Conservation (phyloP, 2,329 filamentous ascomycete genomes). For the Tolypocladium tropicale region DNA sequence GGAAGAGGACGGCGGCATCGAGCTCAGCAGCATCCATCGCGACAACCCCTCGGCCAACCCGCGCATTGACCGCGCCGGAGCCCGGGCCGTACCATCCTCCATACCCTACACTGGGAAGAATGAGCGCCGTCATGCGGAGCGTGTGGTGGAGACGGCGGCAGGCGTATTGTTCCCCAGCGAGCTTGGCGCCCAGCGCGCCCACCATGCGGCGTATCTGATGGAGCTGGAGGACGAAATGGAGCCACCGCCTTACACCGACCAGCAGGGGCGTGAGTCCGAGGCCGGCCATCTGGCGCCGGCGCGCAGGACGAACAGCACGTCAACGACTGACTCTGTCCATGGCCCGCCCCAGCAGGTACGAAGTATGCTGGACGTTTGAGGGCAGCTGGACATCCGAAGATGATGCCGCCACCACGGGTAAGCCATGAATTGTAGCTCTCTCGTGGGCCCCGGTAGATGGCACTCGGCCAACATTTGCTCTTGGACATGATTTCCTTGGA, state of each 20-base stretch:
- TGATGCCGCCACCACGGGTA: not conserved
- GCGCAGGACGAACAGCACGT: conserved; percentile 33
- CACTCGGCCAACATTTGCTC: not conserved
- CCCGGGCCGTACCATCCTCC: conserved; percentile 14
- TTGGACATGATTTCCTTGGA: not conserved
- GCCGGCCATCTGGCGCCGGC: conserved; percentile 15
- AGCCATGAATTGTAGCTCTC: not conserved
- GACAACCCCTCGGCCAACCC: conserved; percentile 15
- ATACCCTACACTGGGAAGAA: conserved; percentile 29
- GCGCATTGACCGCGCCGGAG: conserved; percentile 19
- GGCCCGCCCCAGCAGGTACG: conserved; percentile 42
- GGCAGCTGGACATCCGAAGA: not conserved
- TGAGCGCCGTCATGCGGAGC: conserved; percentile 33
- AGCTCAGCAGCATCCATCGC: conserved; percentile 23
- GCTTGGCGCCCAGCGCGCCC: conserved; percentile 17
- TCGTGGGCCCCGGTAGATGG: not conserved
- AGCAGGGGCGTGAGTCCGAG: conserved; percentile 13
- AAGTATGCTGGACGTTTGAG: conserved; percentile 48
- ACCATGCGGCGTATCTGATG: conserved; percentile 27
- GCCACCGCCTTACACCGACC: conserved; percentile 28
- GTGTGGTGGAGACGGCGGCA: conserved; percentile 31
- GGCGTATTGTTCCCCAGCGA: conserved; percentile 38
- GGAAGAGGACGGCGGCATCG: conserved; percentile 21
- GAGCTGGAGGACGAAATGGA: conserved; percentile 26
- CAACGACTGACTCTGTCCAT: conserved; percentile 34